Base-by-base conservation (phyloP, 2,329 filamentous ascomycete genomes). In the Didymella pinodella region DNA sequence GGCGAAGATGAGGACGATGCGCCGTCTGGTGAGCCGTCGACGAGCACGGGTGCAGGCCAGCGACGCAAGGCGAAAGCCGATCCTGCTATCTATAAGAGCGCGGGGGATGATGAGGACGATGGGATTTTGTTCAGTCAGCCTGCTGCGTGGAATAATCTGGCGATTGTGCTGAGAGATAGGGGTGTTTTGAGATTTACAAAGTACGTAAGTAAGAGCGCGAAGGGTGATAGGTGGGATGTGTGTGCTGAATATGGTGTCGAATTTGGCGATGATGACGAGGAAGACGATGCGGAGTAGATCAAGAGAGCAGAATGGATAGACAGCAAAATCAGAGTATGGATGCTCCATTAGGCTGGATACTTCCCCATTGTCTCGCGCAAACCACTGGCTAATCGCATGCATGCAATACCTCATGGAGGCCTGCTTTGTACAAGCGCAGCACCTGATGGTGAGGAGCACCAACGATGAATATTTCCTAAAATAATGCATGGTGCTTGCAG, bases 161-260 rank as follows among this genome's bases (percentile, higher is more conserved):
- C 90, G 64, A 87, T 99, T 65, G 95, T 98, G 31, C 81, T 98
- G 66, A 86, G 95, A 57, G 95, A 99, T 75, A 88, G 86, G 66
- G 93, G 92, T 14, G 90, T 90, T 14, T 82, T 99, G 73, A 89
- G 92, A 75, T 99, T 99, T 75, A 93, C 98, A 71, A 99, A 98
- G 82, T 99, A 98, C 76, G 90, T 99, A 22, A 96, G 90, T 77
- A 84, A 84, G 59, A 86, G 84, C 49, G 95, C 95, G 7, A 86
- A 86, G 72, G 95, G 95, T 0, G 95, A 98, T 78, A 85, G 95
- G 43, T 98, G 93, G 92, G 95, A 99, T 79, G 83, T 98, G 48
- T 89, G 87, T 46, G 95, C 88, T 0, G 87, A 88, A 32, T 92
- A 91, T 75, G 91, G 89, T 25, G 89, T 97, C 14, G 83, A 83